phyloP scores from a whole-genome alignment of 306 rosid species.

The Prunus kanzakura region DNA sequence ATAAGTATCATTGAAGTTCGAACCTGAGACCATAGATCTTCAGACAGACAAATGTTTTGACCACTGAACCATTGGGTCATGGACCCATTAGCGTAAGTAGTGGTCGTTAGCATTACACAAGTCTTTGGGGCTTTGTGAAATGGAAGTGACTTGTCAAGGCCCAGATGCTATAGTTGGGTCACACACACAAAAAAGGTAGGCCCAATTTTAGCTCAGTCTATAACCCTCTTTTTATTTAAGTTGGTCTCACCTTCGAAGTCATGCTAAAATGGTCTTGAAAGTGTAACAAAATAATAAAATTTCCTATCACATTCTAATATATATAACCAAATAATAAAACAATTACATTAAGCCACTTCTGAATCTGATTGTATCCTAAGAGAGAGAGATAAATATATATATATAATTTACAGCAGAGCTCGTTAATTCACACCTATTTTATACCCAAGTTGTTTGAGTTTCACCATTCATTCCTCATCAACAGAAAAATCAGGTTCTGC shows the following conservation, averaged over 20 bases:
- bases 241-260: not conserved
- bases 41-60: no score
- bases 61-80: no score
- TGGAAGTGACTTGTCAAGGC: not conserved
- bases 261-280: not conserved
- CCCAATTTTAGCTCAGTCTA: not conserved
- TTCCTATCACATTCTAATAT: not conserved
- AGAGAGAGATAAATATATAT: no score
- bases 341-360: not conserved
- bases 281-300: not conserved
- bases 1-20: accelerated
- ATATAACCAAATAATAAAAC: not conserved
- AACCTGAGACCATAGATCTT: accelerated
- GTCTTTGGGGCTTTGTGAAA: not conserved
- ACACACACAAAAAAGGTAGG: not conserved
- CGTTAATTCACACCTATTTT: not conserved
- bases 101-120: not conserved
- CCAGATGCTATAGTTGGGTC: not conserved
- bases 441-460: not conserved
- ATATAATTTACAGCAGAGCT: constrained; percentile 1
- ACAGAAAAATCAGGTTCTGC: constrained; percentile 71
- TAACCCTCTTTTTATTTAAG: not conserved
- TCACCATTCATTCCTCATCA: constrained; percentile 26
- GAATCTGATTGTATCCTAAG: no score
- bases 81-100: not conserved